Base-by-base conservation (phyloP, 495 filamentous ascomycete species). In the Penicillium turbatum region DNA sequence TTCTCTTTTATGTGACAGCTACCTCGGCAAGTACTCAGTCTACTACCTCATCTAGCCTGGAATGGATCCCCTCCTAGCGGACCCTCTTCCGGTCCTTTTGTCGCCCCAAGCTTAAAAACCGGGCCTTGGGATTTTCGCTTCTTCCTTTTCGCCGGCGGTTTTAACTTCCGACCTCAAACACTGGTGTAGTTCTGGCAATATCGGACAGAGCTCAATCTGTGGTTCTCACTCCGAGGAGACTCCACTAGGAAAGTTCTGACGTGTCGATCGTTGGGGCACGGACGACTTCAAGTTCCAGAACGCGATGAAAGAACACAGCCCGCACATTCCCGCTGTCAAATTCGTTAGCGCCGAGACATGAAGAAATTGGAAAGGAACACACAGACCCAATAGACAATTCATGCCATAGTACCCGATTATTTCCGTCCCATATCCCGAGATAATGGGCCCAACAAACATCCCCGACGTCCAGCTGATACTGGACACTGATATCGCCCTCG, bases 401-500 rank as follows among this genome's bases (percentile, higher is more conserved):
- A 72, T 60, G 8, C 56, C 47, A 26, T 61, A 64, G 34, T 68
- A 72, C 5, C 68, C 70, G 15, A 66, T 37, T 42, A 27, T 12
- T 48, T 70, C 63, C n/a, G 55, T 53, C 11, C 71, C 35, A 48
- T 45, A 52, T 1, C 71, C 66, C 5, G 70, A 62, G 8, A 69
- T 6, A 24, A 74, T 52, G 3, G 70, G 70, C n/a, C 70, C 65
- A 15, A 67, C 26, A 5, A 72, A 60, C 29, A 53, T 59, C 6
- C 69, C 70, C 19, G 49, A 27, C 0, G 64, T 67, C 54, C 61
- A 67, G 19, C 69, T 65, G 30, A 72, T 56, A 30, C 55, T 63
- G 35, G 59, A 53, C 6, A 73, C 37, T 9, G 61, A 60, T 16
- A 67, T 59, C 5, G 65, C 70, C 11, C 62, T 52, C 11, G 64